phyloP scores from a whole-genome alignment of 1,284 basidiomycete genomes.

The Puccinia coronata region DNA sequence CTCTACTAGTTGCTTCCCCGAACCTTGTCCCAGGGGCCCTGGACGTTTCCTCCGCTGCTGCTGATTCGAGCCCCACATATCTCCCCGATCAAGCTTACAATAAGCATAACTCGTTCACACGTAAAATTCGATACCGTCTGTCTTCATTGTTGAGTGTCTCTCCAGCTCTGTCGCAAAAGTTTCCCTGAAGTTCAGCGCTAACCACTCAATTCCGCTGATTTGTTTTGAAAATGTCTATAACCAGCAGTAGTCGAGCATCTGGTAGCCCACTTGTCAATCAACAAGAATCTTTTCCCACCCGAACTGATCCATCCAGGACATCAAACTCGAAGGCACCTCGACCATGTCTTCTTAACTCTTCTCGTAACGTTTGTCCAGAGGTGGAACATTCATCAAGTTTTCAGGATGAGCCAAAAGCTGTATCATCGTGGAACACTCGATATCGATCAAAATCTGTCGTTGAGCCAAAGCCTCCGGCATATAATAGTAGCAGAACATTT shows the following conservation, averaged over 20 bases:
- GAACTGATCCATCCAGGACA: neutral
- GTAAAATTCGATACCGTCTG: constrained; percentile 21
- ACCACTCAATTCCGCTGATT: neutral
- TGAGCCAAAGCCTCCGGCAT: neutral
- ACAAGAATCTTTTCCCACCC: neutral
- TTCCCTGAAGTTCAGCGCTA: neutral
- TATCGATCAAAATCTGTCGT: neutral
- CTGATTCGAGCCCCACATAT: neutral
- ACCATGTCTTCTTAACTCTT: neutral
- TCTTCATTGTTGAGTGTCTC: constrained; percentile 26
- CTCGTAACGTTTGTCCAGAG: neutral
- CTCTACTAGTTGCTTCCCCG: neutral
- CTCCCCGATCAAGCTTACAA: neutral
- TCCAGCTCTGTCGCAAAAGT: neutral
- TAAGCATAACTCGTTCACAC: neutral
- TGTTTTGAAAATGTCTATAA: neutral
- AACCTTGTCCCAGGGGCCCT: neutral
- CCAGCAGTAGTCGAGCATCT: neutral
- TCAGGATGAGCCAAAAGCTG: neutral
- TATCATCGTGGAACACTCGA: neutral
- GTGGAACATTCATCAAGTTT: neutral
- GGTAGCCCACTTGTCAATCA: neutral
- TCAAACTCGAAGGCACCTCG: neutral
- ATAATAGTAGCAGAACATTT: neutral
- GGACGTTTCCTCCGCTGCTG: neutral